A percentile compares a stretch with the other conserved stretches of the same genome.
Evolutionary conservation across 139 green algal species (phyloP).

Genomic region (Marvania coccoides): DNA sequence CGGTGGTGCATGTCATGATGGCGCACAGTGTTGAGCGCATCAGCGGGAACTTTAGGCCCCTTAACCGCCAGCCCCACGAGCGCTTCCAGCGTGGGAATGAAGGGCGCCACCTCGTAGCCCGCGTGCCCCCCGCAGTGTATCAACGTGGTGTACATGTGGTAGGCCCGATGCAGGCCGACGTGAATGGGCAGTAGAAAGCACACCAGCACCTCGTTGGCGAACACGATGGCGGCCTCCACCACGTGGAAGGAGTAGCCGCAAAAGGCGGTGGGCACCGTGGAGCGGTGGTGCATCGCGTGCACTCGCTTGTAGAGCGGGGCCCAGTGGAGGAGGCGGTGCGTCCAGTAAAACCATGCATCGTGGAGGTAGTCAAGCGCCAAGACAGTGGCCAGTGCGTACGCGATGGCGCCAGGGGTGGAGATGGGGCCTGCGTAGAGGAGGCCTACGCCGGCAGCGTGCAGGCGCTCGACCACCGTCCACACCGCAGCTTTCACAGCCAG

Average conservation of each 20-base stretch:
- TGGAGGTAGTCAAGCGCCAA: conserved; percentile 70
- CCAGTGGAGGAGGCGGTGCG: conserved; percentile 78
- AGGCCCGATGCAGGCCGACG: conserved; percentile 63
- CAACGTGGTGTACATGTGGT: conserved; percentile 79
- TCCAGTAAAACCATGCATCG: conserved; percentile 91
- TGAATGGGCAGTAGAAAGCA: conserved; percentile 75
- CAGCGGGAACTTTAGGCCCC: not conserved
- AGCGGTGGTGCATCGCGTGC: conserved; percentile 80
- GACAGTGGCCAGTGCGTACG: conserved; percentile 44
- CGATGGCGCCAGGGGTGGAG: not conserved
- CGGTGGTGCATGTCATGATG: conserved; percentile 88
- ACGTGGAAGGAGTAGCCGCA: conserved; percentile 82
- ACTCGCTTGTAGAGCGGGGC: conserved; percentile 64
- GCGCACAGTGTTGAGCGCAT: conserved; percentile 63
- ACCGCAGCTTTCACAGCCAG: conserved; percentile 69
- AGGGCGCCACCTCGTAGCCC: conserved; percentile 80
- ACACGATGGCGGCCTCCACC: conserved; percentile 73
- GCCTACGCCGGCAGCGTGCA: conserved; percentile 39
- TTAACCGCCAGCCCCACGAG: conserved; percentile 2
- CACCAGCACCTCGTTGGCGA: conserved; percentile 81
- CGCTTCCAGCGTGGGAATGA: conserved; percentile 61
- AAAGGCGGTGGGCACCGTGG: conserved; percentile 64
- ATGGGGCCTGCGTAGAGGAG: conserved; percentile 41
- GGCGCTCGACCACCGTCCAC: conserved; percentile 56
- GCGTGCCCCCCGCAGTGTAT: conserved; percentile 84